phyloP scores from a whole-genome alignment of 805 yeast genomes.

The Lipomyces yamadae region DNA sequence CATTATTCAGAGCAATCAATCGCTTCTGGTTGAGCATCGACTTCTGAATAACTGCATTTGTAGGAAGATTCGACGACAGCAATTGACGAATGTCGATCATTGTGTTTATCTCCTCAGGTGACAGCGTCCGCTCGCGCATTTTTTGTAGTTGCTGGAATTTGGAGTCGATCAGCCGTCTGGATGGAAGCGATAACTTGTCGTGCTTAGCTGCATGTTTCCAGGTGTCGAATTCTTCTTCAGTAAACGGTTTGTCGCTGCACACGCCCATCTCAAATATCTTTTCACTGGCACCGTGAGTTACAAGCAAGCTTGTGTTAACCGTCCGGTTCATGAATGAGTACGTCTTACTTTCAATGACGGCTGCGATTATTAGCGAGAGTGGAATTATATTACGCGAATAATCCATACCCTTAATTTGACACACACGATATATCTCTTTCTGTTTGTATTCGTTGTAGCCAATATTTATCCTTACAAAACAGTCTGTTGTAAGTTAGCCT shows the following conservation, averaged over 20 bases:
- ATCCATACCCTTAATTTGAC: slow-evolving; percentile 68
- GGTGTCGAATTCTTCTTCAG: slow-evolving; percentile 71
- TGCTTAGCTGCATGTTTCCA: slow-evolving; percentile 66
- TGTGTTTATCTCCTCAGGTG: slow-evolving; percentile 72
- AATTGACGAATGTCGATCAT: slow-evolving; percentile 75
- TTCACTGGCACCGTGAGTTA: slow-evolving; percentile 79
- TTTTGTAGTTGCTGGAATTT: slow-evolving; percentile 66
- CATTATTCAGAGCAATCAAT: slow-evolving; percentile 66
- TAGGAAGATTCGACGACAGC: slow-evolving; percentile 64
- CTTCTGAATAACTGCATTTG: slow-evolving; percentile 76
- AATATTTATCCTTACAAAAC: slow-evolving; percentile 82
- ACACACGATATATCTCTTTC: slow-evolving; percentile 76
- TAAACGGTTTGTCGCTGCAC: slow-evolving; percentile 77
- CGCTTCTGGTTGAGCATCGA: slow-evolving; percentile 73
- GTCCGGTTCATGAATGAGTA: slow-evolving; percentile 56
- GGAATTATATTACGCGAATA: slow-evolving; percentile 34
- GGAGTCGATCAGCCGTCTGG: slow-evolving; percentile 63
- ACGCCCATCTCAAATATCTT: slow-evolving; percentile 76
- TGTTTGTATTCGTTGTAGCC: slow-evolving; percentile 70
- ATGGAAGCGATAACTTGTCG: slow-evolving; percentile 63
- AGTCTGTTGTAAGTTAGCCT: slow-evolving; percentile 37
- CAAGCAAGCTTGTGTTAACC: slow-evolving; percentile 65
- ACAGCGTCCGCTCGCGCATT: slow-evolving; percentile 68
- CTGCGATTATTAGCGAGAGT: slow-evolving; percentile 15
- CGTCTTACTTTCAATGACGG: slow-evolving; percentile 46